Conservation (phyloP, 768 basidiomycete genomes). For the Psilocybe tampanensis region DNA sequence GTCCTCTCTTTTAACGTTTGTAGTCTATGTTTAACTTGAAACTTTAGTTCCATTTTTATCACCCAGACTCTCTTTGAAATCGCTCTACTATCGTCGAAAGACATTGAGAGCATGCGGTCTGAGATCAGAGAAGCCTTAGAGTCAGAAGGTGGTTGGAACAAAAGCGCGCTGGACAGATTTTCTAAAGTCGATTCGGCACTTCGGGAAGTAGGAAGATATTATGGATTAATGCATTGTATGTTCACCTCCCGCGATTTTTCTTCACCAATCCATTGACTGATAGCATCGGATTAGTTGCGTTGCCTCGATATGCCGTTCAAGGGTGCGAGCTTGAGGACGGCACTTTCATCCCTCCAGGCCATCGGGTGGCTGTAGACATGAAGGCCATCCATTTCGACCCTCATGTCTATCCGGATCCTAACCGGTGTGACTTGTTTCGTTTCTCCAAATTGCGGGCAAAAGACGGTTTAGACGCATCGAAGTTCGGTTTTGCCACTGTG, state of each 20-base stretch:
- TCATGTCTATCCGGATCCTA: slow-evolving; percentile 34
- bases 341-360: slow-evolving; percentile 31
- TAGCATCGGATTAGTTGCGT: slow-evolving; percentile 25
- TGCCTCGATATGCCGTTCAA: slow-evolving; percentile 29
- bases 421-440: slow-evolving; percentile 37
- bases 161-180: slow-evolving; percentile 33
- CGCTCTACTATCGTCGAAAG: slow-evolving; percentile 27
- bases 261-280: neutral
- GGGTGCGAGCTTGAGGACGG: slow-evolving; percentile 34
- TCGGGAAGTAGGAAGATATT: slow-evolving; percentile 35
- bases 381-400: slow-evolving; percentile 36
- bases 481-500: slow-evolving; percentile 35
- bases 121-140: slow-evolving; percentile 35
- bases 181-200: slow-evolving; percentile 38
- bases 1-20: slow-evolving; percentile 9
- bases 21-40: neutral
- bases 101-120: slow-evolving; percentile 32
- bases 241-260: neutral
- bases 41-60: slow-evolving; percentile 35
- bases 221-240: slow-evolving; percentile 37
- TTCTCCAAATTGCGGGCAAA: slow-evolving; percentile 35
- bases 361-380: slow-evolving; percentile 36
- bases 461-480: slow-evolving; percentile 28
- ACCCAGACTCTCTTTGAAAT: slow-evolving; percentile 38
- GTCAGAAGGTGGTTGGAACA: slow-evolving; percentile 39